These are phyloP conservation scores for Stemphylium lycopersici DNA, from an alignment of 2,329 filamentous ascomycete species.

Conservation along the genomic window DNA sequence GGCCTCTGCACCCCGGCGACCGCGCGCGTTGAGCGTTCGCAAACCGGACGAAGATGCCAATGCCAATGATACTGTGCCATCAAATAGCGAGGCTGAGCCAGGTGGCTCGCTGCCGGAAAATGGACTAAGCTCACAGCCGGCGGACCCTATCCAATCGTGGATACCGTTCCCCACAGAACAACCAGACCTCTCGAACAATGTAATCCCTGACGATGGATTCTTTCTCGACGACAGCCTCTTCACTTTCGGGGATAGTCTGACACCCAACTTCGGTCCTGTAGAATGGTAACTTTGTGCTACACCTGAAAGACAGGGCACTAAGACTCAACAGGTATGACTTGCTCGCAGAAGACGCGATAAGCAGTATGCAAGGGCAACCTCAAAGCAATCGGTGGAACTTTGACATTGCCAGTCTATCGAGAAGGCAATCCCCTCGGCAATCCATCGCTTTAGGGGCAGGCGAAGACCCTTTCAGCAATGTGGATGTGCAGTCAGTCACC, in stretches of 20 bases:
- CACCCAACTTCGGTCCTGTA: slow-evolving; percentile 51
- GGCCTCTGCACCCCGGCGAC: slow-evolving; percentile 9
- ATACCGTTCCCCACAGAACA: slow-evolving; percentile 19
- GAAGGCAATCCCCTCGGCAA: slow-evolving; percentile 42
- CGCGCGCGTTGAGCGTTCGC: slow-evolving; percentile 20
- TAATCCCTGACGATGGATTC: slow-evolving; percentile 32
- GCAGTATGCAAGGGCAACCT: slow-evolving; percentile 43
- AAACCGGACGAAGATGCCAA: slow-evolving; percentile 11
- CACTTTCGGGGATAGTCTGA: slow-evolving; percentile 36
- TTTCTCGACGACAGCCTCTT: slow-evolving; percentile 33
- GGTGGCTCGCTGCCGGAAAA: not conserved
- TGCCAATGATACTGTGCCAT: slow-evolving; percentile 8
- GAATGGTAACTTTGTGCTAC: slow-evolving; percentile 43
- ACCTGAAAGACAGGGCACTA: not conserved
- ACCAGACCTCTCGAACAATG: slow-evolving; percentile 21
- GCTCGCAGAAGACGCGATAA: slow-evolving; percentile 52
- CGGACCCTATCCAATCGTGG: slow-evolving; percentile 21
- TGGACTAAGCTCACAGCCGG: slow-evolving; percentile 14
- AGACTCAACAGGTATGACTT: slow-evolving; percentile 49
- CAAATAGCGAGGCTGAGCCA: slow-evolving; percentile 4
- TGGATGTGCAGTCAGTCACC: slow-evolving; percentile 4
- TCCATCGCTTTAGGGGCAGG: slow-evolving; percentile 37
- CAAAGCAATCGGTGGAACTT: slow-evolving; percentile 43
- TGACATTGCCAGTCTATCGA: slow-evolving; percentile 52
- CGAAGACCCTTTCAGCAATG: slow-evolving; percentile 3